Conservation (phyloP, 768 basidiomycete genomes). For the Termitomyces sp. region DNA sequence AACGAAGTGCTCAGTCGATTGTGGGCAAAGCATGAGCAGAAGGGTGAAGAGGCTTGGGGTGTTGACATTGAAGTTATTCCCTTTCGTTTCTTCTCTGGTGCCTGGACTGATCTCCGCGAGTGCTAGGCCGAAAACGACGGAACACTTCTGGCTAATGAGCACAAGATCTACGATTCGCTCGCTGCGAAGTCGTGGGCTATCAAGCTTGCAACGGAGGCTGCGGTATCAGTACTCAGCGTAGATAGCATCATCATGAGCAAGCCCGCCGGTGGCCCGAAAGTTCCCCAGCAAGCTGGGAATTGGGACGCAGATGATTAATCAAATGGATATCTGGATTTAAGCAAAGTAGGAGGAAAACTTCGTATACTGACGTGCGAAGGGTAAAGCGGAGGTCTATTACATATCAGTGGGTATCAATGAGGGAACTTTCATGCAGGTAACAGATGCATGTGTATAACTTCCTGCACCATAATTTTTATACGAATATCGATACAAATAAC, state of each 20-base stretch:
- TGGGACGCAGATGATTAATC: background rate
- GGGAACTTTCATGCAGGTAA: background rate
- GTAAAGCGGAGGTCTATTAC: too few species aligned
- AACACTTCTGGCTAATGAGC: background rate
- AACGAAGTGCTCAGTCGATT: background rate
- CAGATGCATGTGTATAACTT: background rate
- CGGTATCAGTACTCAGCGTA: slow-evolving; percentile 46
- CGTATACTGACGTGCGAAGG: background rate
- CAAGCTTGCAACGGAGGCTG: slow-evolving; percentile 83
- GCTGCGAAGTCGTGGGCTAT: slow-evolving; percentile 90
- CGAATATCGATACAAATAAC: too few species aligned
- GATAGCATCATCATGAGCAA: slow-evolving; percentile 19
- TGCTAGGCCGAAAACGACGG: background rate
- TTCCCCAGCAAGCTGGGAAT: slow-evolving; percentile 33
- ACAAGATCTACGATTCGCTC: background rate
- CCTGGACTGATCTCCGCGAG: background rate
- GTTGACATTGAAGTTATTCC: background rate
- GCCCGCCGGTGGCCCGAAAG: slow-evolving; percentile 81
- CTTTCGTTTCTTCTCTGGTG: background rate
- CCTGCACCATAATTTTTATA: background rate
- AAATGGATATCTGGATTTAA: background rate
- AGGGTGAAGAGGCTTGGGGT: background rate
- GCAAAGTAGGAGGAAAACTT: background rate
- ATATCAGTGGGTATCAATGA: too few species aligned
- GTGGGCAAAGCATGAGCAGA: background rate